Base-by-base conservation (phyloP, 768 basidiomycete genomes). In the Suillus sp. region DNA sequence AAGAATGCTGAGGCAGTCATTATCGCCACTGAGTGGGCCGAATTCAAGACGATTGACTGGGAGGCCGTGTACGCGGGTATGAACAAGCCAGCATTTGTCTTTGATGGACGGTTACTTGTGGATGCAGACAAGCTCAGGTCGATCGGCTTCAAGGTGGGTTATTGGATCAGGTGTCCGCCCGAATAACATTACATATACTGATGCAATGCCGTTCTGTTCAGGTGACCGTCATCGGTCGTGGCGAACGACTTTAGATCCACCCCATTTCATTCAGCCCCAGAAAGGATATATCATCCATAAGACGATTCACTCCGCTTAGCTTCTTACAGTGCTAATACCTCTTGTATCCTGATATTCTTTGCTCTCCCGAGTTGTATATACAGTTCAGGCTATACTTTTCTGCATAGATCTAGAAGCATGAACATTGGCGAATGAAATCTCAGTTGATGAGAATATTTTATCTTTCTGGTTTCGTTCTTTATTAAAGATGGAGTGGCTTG, bases 11-110 rank as follows among this genome's bases (percentile, higher is more conserved):
- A 98, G 75, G 96, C 95, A 4, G 87, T 99, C 66, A 93, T 99
- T 55, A 89, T 99, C 69, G 94, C 93, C 32, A 99, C 97, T 3
- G 96, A 96, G 78, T 97, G 95, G 96, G 93, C 90, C 75, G 96
- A 98, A 78, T 99, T 99, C 86, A 85, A 84, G 72, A 84, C 89
- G 43, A 91, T 99, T 67, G 88, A 96, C 78, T 99, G 97, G 97
- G 75, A 85, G 69, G 79, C 80, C 40, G 91, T 98, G 47, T 97
- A 98, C 79, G 75, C 79, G 58, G 78, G 82, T 71, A 98, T 98
- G 94, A 92, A 90, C 72, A 97, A 99, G 83, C 97, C 97, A n/a
- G 96, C 97, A 5, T 99, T 97, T 72, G 84, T 99, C 67, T 98
- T 98, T 71, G 96, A 99, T 73, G 95, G 95, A 5, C 86, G 95